Evolutionary conservation across 148 eudicot genomes (phyloP).

Genomic region (Fagopyrum homotropicum): DNA sequence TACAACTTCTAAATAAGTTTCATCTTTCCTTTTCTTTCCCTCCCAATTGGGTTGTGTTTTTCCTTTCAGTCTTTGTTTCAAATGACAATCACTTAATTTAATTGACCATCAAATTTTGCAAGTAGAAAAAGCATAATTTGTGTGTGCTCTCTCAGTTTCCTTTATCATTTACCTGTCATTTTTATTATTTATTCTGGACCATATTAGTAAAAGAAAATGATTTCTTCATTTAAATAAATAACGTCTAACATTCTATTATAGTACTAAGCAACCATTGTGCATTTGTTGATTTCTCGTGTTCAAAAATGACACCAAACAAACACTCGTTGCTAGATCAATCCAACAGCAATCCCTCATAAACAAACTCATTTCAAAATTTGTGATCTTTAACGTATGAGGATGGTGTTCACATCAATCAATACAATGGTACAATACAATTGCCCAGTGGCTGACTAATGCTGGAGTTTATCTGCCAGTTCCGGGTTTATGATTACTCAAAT

Average conservation of each 20-base stretch:
- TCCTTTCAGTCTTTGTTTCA: conserved; percentile 5
- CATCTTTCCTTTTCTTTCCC: not conserved
- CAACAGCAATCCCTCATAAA: too few species aligned
- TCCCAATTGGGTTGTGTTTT: not conserved
- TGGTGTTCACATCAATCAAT: not conserved
- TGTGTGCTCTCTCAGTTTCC: not conserved
- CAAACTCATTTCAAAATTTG: too few species aligned
- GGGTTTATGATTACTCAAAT: not conserved
- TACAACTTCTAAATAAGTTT: conserved; percentile 11
- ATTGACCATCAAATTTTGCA: conserved; percentile 1
- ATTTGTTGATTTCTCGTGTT: too few species aligned
- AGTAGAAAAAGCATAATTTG: not conserved
- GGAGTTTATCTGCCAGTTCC: not conserved
- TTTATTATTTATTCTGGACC: not conserved
- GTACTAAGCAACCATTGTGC: too few species aligned
- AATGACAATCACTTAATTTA: not conserved
- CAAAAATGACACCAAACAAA: too few species aligned
- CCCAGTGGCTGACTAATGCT: not conserved
- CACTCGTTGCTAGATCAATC: too few species aligned
- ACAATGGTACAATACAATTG: not conserved
- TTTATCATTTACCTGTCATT: not conserved
- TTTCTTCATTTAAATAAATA: too few species aligned
- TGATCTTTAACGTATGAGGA: too few species aligned
- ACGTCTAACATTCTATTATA: too few species aligned
- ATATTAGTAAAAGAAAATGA: too few species aligned